Conservation (phyloP, 2,329 filamentous ascomycete species). For the Massarina eburnea region DNA sequence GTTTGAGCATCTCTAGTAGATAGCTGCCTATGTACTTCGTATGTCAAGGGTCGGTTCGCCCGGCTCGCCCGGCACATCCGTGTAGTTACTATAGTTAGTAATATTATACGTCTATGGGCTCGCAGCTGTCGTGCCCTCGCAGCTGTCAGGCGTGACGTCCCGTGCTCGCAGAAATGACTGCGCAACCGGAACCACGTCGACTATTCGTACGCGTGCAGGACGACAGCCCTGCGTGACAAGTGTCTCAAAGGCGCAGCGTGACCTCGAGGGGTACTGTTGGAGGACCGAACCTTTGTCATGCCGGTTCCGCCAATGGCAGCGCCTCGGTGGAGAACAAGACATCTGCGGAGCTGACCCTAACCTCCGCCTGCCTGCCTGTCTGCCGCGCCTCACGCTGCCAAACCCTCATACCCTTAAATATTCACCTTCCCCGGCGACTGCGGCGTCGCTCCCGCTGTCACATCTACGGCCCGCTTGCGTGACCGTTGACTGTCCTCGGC, state of each 20-base stretch:
- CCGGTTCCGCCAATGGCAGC: neutral
- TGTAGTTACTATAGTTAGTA: too few species aligned
- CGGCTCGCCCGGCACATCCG: too few species aligned
- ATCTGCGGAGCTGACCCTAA: conserved; percentile 12
- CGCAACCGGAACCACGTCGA: neutral
- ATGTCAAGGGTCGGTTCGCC: too few species aligned
- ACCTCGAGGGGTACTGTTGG: neutral
- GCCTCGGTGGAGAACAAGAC: conserved; percentile 6
- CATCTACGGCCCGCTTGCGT: conserved; percentile 1
- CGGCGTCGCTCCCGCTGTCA: neutral
- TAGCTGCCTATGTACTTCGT: too few species aligned
- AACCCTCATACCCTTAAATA: neutral
- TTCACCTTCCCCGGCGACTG: neutral
- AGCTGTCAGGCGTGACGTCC: neutral
- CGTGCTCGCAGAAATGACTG: neutral
- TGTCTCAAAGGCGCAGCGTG: neutral
- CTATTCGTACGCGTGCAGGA: neutral
- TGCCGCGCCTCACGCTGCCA: neutral
- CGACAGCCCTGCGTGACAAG: neutral
- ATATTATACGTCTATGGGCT: too few species aligned
- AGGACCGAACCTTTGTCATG: neutral
- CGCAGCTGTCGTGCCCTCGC: too few species aligned
- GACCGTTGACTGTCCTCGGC: conserved; percentile 7
- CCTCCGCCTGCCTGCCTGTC: conserved; percentile 9
- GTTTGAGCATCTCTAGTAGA: too few species aligned